Percentiles rank a stretch among this genome's conserved stretches.
Conservation (phyloP, 1,139 yeast species). For the Candida glucosophila region DNA sequence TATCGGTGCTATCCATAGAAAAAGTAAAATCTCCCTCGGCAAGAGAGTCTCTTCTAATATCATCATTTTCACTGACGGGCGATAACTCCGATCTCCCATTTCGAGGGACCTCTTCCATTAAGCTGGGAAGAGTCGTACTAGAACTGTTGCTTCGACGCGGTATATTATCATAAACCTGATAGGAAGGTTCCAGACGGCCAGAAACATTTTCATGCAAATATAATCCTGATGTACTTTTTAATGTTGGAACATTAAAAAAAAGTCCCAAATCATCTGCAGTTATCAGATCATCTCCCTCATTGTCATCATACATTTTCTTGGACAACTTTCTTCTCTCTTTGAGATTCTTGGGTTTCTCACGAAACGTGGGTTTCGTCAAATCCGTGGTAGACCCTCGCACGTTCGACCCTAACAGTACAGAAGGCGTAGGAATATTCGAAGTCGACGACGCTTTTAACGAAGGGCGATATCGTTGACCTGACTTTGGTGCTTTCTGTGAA, state of each 20-base stretch:
- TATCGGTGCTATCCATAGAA: constrained; percentile 14
- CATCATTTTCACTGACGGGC: constrained; percentile 1
- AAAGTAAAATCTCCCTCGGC: constrained; percentile 11
- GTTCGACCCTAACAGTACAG: no score
- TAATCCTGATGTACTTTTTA: constrained; percentile 28
- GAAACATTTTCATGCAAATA: constrained; percentile 15
- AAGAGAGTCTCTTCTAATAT: no score
- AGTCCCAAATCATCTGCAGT: constrained; percentile 30
- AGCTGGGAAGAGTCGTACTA: no score
- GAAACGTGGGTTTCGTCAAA: constrained; percentile 31
- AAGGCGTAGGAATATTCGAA: constrained; percentile 2
- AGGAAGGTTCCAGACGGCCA: constrained; percentile 21
- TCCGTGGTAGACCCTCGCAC: no score
- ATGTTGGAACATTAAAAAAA: constrained; percentile 39
- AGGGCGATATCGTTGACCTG: constrained; percentile 2
- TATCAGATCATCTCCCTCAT: constrained; percentile 36
- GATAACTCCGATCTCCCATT: no score
- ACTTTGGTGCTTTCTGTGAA: constrained; percentile 3
- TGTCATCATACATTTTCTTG: constrained; percentile 35
- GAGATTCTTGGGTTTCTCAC: constrained; percentile 26
- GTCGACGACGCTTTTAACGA: constrained; percentile 6
- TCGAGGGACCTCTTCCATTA: no score
- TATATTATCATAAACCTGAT: no score
- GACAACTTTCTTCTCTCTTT: constrained; percentile 32
- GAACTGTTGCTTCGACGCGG: no score